A percentile compares a stretch with the other conserved stretches of the same genome.
Evolutionary conservation across 192 early-diverging fungal species (phyloP).

Genomic region (Dispira parvispora): DNA sequence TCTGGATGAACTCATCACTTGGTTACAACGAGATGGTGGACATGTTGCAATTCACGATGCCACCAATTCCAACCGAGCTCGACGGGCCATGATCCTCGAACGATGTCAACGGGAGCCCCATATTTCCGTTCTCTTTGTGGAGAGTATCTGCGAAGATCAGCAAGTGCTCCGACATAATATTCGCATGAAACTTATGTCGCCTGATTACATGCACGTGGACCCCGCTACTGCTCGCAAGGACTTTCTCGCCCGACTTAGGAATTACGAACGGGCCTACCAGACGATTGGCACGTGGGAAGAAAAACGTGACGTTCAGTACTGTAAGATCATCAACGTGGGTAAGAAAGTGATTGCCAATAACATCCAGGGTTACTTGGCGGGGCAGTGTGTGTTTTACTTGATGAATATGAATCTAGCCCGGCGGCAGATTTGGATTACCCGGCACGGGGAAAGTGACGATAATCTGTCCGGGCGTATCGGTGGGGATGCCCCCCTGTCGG

Average conservation of each 20-base stretch:
- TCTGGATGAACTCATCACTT: slow-evolving; percentile 76
- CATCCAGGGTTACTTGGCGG: slow-evolving; percentile 80
- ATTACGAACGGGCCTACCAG: slow-evolving; percentile 90
- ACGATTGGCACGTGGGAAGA: slow-evolving; percentile 75
- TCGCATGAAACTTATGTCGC: slow-evolving; percentile 77
- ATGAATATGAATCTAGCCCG: slow-evolving; percentile 91
- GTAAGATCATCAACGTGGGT: slow-evolving; percentile 94
- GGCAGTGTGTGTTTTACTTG: slow-evolving; percentile 92
- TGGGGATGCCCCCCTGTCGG: slow-evolving; percentile 66
- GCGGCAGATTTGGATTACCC: slow-evolving; percentile 76
- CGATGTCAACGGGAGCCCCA: slow-evolving; percentile 39
- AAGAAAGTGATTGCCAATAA: slow-evolving; percentile 91
- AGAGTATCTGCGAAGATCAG: slow-evolving; percentile 64
- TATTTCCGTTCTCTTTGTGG: slow-evolving; percentile 54
- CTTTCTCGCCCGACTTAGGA: slow-evolving; percentile 67
- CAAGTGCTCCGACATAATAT: slow-evolving; percentile 68
- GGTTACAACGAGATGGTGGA: slow-evolving; percentile 67
- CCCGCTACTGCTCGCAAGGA: slow-evolving; percentile 66
- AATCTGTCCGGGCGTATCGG: slow-evolving; percentile 75
- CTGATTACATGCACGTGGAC: slow-evolving; percentile 82
- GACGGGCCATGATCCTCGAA: slow-evolving; percentile 48
- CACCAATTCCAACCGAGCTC: slow-evolving; percentile 78
- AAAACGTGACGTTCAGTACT: slow-evolving; percentile 60
- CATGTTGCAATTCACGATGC: slow-evolving; percentile 90
- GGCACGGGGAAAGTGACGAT: slow-evolving; percentile 86